Evolutionary conservation across 179 eudicot species (phyloP), one percentile per base, ranked within the genome.

Genomic region (Carnegiea gigantea): DNA sequence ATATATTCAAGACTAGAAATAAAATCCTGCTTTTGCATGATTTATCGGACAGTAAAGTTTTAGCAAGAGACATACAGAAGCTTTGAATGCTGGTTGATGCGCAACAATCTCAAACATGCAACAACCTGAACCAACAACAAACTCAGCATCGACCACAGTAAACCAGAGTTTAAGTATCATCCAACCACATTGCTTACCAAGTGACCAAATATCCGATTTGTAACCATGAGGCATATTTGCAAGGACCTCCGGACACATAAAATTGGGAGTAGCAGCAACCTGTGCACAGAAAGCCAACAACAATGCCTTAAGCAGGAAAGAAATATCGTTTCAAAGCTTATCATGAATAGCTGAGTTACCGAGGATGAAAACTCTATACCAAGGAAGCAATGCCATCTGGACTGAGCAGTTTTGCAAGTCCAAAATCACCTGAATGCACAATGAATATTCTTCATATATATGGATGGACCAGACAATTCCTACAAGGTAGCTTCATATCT

Each of bases 191-290:
- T 77, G 40, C 90, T 88, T 89, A 94, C 98, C 98, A 79, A 95
- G 93, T 17, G 98, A 92, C 99, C 99, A 96, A 77, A 96, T 96
- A 79, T 96, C 99, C 51, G 99, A 96, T 85, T 96, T 96, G 86
- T 96, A 96, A 78, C 98, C 95, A 74, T 90, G 94, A 30, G 99
- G 98, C 64, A 91, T 87, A 87, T 92, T 88, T 73, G 90, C 91
- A 62, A 94, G 92, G 80, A 95, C 92, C 93, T 95, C 99, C n/a
- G 99, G 99, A 82, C 97, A 94, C 99, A 92, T 94, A 75, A 87
- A 89, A 80, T 91, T 95, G 68, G 95, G 96, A 75, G 93, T 92
- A 73, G 95, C 95, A 82, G 90, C 92, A 80, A 88, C 92, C 99
- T 95, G 79, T 51, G 18, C 28, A 75, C 75, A 74, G 48, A 23